Base-by-base conservation (phyloP, 75 land plant genomes). In the Cunninghamia lanceolata region DNA sequence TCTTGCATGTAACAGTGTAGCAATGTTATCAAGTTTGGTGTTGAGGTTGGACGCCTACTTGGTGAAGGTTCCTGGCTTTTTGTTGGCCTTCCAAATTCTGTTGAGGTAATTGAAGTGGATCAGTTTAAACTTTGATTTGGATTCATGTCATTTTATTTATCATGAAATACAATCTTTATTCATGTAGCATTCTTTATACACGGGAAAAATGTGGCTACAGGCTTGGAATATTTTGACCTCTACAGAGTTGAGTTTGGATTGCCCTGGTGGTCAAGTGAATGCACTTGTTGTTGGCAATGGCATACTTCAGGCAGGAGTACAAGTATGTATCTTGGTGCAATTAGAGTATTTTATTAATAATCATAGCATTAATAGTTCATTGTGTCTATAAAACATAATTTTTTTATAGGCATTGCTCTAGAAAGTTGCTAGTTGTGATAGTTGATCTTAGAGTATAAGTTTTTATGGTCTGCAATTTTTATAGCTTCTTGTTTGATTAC, bases 221-320 rank as follows among this genome's bases (percentile, higher is more conserved):
- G 95, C 90, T 28, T 95, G 93, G 95, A 92, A 97, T 88, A 88
- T 89, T 71, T 84, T 89, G 66, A 87, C 94, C 1, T 15, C 32
- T 21, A 79, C 92, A 66, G 95, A 94, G n/a, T 85, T 89, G 66
- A 89, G 87, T 39, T 88, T 97, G 78, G 66, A 53, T 84, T 95
- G 96, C n/a, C 94, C 94, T 3, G 88, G 75, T 76, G 99, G 99
- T 45, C 96, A 91, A 89, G 96, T 95, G 10, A 89, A 95, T 91
- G 91, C 96, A 16, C 56, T 97, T 52, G 93, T 81, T 42, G 92
- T 91, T 25, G 85, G 90, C n/a, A 90, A 90, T 42, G 96, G 92
- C 52, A 90, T 92, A 81, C 88, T 96, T 10, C 88, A 93, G 53
- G 97, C 97, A 86, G 99, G 97, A 46, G 85, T 88, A 63, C 92